Base-by-base conservation (phyloP, 2,329 filamentous ascomycete species). In the Coniochaeta hoffmannii region DNA sequence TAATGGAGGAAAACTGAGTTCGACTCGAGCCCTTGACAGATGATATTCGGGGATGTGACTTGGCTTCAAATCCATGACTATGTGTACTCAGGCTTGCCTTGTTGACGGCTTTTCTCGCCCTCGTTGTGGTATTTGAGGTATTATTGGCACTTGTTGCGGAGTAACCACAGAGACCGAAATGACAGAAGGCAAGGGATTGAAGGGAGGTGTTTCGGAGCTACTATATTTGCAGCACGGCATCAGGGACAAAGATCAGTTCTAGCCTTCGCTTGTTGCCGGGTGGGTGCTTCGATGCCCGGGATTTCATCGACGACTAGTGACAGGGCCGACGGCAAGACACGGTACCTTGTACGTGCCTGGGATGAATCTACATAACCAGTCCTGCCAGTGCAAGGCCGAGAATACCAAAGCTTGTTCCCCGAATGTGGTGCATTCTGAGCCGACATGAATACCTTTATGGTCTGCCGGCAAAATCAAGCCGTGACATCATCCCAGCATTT, bases 161-260 rank as follows among this genome's bases (percentile, higher is more conserved):
- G 24, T 12, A 4, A 14, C 5, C 5, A n/a, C 22, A n/a, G 26
- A 26, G 41, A 26, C 15, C 4, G 22, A 46, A 46, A 46, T 46
- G 41, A 46, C 41, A 28, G 22, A 3, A 46, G 6, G 41, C 41
- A 46, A 46, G 41, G n/a, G n/a, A n/a, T n/a, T n/a, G n/a, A n/a
- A n/a, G n/a, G 41, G 41, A 46, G 22, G 12, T 12, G 19, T 46
- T 46, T 46, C 41, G 24, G 24, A 46, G 41, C 8, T 46, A 46
- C 41, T 46, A 46, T 46, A 46, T 46, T 46, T 26, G 41, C 41
- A 46, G 41, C 41, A 46, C 41, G 19, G 41, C 41, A 46, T 22
- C 26, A 46, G 36, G 36, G 12, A 41, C 36, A 24, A 8, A 41
- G 36, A 12, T 41, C 36, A 41, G 41, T 46, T 41, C 36, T 19